A percentile compares a stretch with the other conserved stretches of the same genome.
Conservation (phyloP, 768 basidiomycete genomes). For the Boletus sensibilis region DNA sequence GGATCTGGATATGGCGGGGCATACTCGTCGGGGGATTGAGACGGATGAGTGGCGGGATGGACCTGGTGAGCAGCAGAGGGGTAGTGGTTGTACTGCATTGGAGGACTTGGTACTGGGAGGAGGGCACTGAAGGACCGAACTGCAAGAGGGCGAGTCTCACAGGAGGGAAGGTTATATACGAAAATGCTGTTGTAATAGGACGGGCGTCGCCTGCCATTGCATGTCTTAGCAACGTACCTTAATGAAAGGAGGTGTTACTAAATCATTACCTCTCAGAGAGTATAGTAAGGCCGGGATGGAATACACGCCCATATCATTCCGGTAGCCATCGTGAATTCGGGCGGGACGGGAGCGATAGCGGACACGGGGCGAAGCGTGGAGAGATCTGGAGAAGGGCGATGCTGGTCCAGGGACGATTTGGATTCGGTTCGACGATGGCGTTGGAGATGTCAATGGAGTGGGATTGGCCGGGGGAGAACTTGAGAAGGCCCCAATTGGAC, state of each 20-base stretch:
- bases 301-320: conserved; percentile 35
- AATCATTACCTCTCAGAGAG: conserved; percentile 37
- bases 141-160: conserved; percentile 11
- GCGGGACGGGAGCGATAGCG: conserved; percentile 30
- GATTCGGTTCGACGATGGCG: conserved; percentile 34
- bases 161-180: conserved; percentile 32
- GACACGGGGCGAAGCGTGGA: conserved; percentile 19
- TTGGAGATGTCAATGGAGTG: conserved; percentile 31
- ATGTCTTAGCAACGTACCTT: conserved; percentile 40
- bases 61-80: conserved; percentile 18
- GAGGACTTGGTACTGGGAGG: not conserved
- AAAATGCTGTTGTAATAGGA: conserved; percentile 33
- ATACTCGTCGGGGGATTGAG: conserved; percentile 24
- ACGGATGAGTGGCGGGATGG: conserved; percentile 17
- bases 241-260: conserved; percentile 37
- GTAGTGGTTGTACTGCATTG: conserved; percentile 34
- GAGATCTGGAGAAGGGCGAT: conserved; percentile 30
- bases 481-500: conserved; percentile 23
- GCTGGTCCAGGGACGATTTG: conserved; percentile 20
- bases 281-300: conserved; percentile 35
- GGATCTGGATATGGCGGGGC: conserved; percentile 24
- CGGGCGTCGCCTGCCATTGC: conserved; percentile 35
- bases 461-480: conserved; percentile 29
- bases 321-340: conserved; percentile 35
- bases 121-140: conserved; percentile 3